These are phyloP conservation scores for Quercus ilex DNA, from an alignment of 306 rosid species.

Conservation along the genomic window DNA sequence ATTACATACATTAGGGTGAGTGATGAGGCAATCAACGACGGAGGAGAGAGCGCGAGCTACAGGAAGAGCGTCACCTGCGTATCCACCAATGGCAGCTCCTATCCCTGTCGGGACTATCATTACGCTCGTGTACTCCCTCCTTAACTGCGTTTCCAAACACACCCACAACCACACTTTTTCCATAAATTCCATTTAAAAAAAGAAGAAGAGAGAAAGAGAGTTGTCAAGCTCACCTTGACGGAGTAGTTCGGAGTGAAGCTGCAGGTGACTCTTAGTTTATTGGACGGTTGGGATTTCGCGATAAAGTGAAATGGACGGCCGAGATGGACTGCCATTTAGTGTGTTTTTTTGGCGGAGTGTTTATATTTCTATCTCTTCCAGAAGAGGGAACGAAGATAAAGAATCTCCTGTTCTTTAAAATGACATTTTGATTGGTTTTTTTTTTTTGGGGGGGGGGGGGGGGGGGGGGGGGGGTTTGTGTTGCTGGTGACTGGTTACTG, in stretches of 20 bases:
- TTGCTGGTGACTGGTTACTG: too few species aligned
- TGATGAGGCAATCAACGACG: constrained; percentile 80
- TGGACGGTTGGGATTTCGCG: constrained; percentile 11
- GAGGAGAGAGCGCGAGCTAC: constrained; percentile 77
- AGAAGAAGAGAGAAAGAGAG: neutral
- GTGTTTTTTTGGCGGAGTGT: too few species aligned
- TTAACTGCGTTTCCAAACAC: constrained; percentile 37
- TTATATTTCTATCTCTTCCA: too few species aligned
- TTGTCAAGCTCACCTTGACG: constrained; percentile 36
- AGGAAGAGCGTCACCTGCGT: constrained; percentile 84
- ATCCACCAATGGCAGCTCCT: constrained; percentile 89
- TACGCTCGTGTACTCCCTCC: constrained; percentile 76
- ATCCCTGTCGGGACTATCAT: constrained; percentile 83
- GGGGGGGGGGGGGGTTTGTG: too few species aligned
- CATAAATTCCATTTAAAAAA: neutral
- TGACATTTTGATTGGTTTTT: too few species aligned
- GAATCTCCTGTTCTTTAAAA: too few species aligned
- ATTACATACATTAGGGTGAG: constrained; percentile 68
- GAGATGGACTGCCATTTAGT: constrained; percentile 40
- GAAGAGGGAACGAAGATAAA: too few species aligned
- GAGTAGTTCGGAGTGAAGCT: constrained; percentile 36
- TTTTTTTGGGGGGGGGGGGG: too few species aligned
- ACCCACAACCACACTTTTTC: neutral
- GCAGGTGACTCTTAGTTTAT: constrained; percentile 29
- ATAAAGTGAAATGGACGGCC: constrained; percentile 27